Conservation (phyloP, 176 grass and related monocot species). For the Zizania latifolia region DNA sequence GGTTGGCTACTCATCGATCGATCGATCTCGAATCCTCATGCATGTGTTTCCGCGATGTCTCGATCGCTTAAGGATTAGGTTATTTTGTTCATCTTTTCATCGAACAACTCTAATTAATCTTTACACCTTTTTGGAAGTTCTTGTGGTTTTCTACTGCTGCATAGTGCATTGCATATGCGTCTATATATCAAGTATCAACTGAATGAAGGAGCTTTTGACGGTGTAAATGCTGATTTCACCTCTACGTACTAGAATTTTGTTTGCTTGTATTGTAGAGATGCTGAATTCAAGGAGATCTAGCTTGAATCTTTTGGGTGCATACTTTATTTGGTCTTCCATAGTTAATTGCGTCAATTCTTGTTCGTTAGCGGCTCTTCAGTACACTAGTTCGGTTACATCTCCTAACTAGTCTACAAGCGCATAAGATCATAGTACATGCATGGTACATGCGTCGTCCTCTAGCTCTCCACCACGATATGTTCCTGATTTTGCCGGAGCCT, state of each 20-base stretch:
- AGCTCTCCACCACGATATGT: background rate
- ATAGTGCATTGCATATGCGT: background rate
- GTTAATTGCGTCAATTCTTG: slow-evolving; percentile 22
- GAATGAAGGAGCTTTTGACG: no score
- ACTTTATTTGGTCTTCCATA: slow-evolving; percentile 27
- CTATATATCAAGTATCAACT: no score
- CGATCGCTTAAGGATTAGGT: background rate
- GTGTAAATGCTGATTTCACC: slow-evolving; percentile 25
- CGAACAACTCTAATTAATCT: slow-evolving; percentile 13
- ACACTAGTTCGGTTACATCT: slow-evolving; percentile 22
- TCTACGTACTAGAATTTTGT: slow-evolving; percentile 16
- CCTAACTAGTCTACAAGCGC: background rate
- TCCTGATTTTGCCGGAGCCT: background rate
- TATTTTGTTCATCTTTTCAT: background rate
- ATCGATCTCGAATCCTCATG: slow-evolving; percentile 21
- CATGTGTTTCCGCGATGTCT: slow-evolving; percentile 25
- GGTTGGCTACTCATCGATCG: slow-evolving; percentile 1
- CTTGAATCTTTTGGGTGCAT: slow-evolving; percentile 36
- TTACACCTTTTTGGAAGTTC: background rate
- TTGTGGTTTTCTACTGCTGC: slow-evolving; percentile 1
- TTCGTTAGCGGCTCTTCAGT: slow-evolving; percentile 32
- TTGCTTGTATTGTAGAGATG: slow-evolving; percentile 21
- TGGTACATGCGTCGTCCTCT: slow-evolving; percentile 20
- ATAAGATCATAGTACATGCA: slow-evolving; percentile 49
- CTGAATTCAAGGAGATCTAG: slow-evolving; percentile 47